Base-by-base conservation (phyloP, 2,329 filamentous ascomycete species). In the Teratosphaeria zuluensis region DNA sequence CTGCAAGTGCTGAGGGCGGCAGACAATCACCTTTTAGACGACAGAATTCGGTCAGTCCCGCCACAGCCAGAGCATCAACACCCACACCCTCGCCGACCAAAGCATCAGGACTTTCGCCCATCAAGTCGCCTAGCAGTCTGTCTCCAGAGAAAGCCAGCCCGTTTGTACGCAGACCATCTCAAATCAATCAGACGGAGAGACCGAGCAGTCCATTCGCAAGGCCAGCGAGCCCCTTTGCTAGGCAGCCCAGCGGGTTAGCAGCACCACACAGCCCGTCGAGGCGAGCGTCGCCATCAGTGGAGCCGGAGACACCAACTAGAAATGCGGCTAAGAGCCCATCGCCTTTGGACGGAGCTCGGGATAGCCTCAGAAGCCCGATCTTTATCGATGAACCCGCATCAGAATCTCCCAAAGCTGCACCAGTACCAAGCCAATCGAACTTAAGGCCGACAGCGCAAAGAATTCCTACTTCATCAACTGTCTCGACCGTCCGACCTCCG, bases 61-160 rank as follows among this genome's bases (percentile, higher is more conserved):
- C 66, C 12, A 55, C 35, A 33, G 57, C 61, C 28, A 62, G 64
- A 16, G 72, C 70, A 31, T 67, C 68, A n/a, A 76, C 75, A 12
- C 73, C 75, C 4, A 72, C 66, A 54, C 69, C 66, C 54, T 77
- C 76, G 46, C 75, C 74, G 21, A 68, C 74, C 14, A 76, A 77
- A 56, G 51, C 58, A 8, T 54, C 63, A 19, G 56, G 54, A 11
- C 57, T 63, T 8, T 71, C 69, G 12, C 66, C 67, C 9, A 61
- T 62, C 4, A 68, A 65, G 52, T 51, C 59, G 24, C 8, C 32
- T n/a, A 59, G 56, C 54, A 65, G 61, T 3, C 56, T 69, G n/a
- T 69, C 67, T n/a, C 65, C 67, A 14, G 67, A 71, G 58, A 72
- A 72, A 62, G 60, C 66, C 4, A 70, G 66, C 56, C 69, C 69